Evolutionary conservation across 176 grass and related monocot species (phyloP).

Genomic region (Luzula sylvatica): DNA sequence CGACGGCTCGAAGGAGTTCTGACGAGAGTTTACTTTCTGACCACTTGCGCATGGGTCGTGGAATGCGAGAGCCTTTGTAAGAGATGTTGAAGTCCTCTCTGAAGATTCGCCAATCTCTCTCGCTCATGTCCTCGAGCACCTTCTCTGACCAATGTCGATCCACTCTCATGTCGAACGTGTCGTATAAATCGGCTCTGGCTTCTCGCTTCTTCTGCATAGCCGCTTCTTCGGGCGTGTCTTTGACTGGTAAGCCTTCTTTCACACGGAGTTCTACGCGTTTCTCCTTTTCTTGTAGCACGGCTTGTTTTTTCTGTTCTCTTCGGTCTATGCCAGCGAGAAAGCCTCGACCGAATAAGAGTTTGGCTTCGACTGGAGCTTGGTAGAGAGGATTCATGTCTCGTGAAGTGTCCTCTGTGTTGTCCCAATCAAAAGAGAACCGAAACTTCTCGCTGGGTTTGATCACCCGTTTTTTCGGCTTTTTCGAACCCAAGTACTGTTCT

Average conservation of each 20-base stretch:
- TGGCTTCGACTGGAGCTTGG: slow-evolving; percentile 71
- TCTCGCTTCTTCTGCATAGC: slow-evolving; percentile 48
- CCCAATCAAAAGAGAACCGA: slow-evolving; percentile 96
- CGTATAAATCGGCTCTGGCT: slow-evolving; percentile 67
- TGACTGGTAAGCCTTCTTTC: slow-evolving; percentile 43
- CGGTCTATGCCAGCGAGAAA: slow-evolving; percentile 85
- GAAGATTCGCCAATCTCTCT: slow-evolving; percentile 93
- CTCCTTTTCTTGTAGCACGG: slow-evolving; percentile 62
- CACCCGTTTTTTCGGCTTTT: slow-evolving; percentile 92
- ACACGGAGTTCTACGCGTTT: slow-evolving; percentile 65
- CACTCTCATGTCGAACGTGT: slow-evolving; percentile 87
- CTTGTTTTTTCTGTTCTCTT: slow-evolving; percentile 90
- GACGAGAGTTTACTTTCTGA: slow-evolving; percentile 65
- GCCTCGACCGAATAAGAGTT: slow-evolving; percentile 73
- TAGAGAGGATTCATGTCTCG: slow-evolving; percentile 91
- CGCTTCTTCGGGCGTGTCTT: slow-evolving; percentile 65
- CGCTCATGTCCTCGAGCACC: slow-evolving; percentile 71
- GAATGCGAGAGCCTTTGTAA: slow-evolving; percentile 87
- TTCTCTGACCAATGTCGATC: slow-evolving; percentile 94
- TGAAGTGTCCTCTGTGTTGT: slow-evolving; percentile 94
- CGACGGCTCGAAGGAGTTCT: slow-evolving; percentile 70
- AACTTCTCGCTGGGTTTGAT: slow-evolving; percentile 98
- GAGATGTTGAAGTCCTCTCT: slow-evolving; percentile 95
- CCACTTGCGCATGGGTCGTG: slow-evolving; percentile 82
- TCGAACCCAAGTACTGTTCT: slow-evolving; percentile 91